Base-by-base conservation (phyloP, 2,329 filamentous ascomycete species). In the Cryphonectria parasitica region DNA sequence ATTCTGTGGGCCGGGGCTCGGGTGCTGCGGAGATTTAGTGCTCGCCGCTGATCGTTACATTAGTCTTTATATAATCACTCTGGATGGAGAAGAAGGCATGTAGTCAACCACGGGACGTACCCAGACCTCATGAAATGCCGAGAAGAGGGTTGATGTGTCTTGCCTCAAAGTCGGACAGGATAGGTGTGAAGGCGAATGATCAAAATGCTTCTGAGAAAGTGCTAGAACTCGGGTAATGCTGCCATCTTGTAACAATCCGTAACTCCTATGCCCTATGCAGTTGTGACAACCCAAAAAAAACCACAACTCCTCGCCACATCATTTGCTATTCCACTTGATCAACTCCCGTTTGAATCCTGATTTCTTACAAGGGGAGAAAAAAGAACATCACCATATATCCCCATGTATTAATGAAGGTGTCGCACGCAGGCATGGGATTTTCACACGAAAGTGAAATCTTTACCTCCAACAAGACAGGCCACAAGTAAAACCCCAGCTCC, bases 381-480 rank as follows among this genome's bases (percentile, higher is more conserved):
- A n/a, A 22, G 39, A 61, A 19, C 8, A 39, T 64, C 17, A 28
- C 43, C 25, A 13, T 34, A 52, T 15, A 34, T 28, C 10, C 25
- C 62, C 17, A 25, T 36, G 63, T 43, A 43, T 8, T 54, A 11
- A 17, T 36, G 3, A 22, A 13, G 17, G 39, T 19, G 8, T 39
- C 19, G 34, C 31, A 36, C 19, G 22, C 34, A 39, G 19, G 19
- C 6, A n/a, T 39, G 11, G 31, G 2, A 11, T 61, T n/a, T 61
- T n/a, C 58, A 36, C 58, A 64, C 19, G 41, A n/a, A 8, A 45
- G 52, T 56, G 45, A n/a, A n/a, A 25, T 19, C n/a, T 39, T 52
- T 39, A 68, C n/a, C 63, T 65, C 70, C 70, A 71, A 52, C 67
- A 69, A 17, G 70, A 66, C 36, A 69, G 58, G 28, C 70, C 67